Conservation (phyloP, 768 basidiomycete species). For the Suillus spraguei region DNA sequence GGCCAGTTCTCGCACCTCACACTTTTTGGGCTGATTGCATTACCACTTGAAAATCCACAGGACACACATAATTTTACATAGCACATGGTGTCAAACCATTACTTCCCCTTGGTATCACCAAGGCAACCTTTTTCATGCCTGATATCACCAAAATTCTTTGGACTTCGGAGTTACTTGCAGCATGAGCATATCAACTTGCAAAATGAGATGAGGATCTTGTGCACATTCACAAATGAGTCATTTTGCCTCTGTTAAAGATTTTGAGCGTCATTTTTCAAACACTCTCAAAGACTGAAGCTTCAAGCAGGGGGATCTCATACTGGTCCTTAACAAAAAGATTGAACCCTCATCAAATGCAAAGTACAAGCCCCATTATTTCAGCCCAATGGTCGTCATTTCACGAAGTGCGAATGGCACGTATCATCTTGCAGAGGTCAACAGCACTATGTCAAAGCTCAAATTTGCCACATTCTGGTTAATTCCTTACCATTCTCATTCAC, state of each 20-base stretch:
- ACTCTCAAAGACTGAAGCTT: constrained; percentile 29
- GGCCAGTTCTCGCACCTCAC: constrained; percentile 28
- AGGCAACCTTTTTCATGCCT: neutral
- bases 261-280: constrained; percentile 16
- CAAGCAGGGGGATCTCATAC: constrained; percentile 20
- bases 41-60: neutral
- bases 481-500: too few relatives aligned
- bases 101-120: too few relatives aligned
- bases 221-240: neutral
- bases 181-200: too few relatives aligned
- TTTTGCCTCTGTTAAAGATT: constrained; percentile 6
- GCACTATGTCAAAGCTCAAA: neutral
- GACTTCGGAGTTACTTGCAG: too few relatives aligned
- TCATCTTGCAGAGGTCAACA: neutral
- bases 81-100: neutral
- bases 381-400: neutral
- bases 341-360: constrained; percentile 16
- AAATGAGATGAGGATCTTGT: too few relatives aligned
- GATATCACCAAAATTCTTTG: neutral
- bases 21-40: constrained; percentile 40
- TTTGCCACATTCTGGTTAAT: neutral
- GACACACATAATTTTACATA: neutral
- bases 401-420: neutral
- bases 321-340: constrained; percentile 2
- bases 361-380: constrained; percentile 4